A percentile compares a stretch with the other conserved stretches of the same genome.
Evolutionary conservation across 176 grass and related monocot genomes (phyloP).

Genomic region (Aechmea fasciata): DNA sequence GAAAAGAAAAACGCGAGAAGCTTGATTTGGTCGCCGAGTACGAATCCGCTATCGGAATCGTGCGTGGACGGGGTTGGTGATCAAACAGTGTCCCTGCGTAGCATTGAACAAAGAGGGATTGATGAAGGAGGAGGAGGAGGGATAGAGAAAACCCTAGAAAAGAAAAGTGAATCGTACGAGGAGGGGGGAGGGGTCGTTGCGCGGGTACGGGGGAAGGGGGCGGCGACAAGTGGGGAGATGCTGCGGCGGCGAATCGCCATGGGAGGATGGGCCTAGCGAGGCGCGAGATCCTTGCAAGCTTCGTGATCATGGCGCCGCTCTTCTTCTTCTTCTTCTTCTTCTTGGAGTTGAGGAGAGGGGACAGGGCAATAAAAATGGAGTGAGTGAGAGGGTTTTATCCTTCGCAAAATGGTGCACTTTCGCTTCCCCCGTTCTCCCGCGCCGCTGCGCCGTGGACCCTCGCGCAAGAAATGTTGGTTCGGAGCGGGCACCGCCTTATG

Average conservation of each 20-base stretch:
- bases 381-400: background rate
- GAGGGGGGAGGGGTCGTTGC: conserved; percentile 4
- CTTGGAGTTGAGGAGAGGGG: background rate
- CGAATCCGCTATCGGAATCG: background rate
- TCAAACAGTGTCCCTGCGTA: background rate
- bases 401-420: background rate
- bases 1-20: conserved; percentile 2
- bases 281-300: conserved; percentile 8
- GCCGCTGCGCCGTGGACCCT: background rate
- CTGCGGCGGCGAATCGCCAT: conserved; percentile 5
- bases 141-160: background rate
- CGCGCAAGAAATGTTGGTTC: no score
- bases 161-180: background rate
- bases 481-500: background rate
- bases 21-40: background rate
- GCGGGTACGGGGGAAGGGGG: background rate
- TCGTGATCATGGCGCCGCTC: conserved; percentile 1
- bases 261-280: conserved; percentile 17
- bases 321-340: no score
- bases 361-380: background rate
- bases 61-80: background rate
- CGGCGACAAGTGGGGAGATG: conserved; percentile 24
- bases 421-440: no score
- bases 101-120: background rate
- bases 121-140: background rate